Percentiles rank a stretch among this genome's conserved stretches.
Conservation (phyloP, 2,329 filamentous ascomycete genomes). For the Daldinia sp. region DNA sequence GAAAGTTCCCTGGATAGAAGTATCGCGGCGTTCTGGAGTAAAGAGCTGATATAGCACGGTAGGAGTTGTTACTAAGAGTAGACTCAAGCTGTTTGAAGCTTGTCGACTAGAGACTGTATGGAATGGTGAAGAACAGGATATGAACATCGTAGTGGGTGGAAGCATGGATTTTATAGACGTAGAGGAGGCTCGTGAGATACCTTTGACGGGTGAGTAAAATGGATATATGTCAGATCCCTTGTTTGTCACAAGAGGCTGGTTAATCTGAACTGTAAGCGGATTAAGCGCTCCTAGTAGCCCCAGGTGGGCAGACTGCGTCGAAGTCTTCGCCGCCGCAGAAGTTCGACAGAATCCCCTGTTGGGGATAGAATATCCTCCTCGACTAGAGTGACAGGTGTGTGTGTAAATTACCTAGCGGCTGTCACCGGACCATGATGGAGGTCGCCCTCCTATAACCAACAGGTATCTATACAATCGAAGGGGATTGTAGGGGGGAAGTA, state of each 20-base stretch:
- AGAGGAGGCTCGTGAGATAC: slow-evolving; percentile 28
- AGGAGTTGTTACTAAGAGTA: slow-evolving; percentile 11
- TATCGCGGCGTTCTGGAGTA: slow-evolving; percentile 1
- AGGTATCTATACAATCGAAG: slow-evolving; percentile 33
- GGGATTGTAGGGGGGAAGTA: slow-evolving; percentile 30
- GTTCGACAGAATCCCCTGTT: slow-evolving; percentile 26
- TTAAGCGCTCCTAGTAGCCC: slow-evolving; percentile 18
- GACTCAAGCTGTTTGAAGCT: slow-evolving; percentile 15
- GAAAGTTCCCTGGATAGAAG: slow-evolving; percentile 3
- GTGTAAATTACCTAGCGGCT: slow-evolving; percentile 25
- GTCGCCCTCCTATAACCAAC: slow-evolving; percentile 30
- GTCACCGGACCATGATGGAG: slow-evolving; percentile 36
- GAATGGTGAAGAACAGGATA: slow-evolving; percentile 34
- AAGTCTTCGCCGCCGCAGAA: slow-evolving; percentile 31
- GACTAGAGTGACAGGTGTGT: slow-evolving; percentile 40
- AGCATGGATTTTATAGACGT: slow-evolving; percentile 46
- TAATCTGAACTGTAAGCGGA: slow-evolving; percentile 27
- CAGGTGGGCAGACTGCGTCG: slow-evolving; percentile 35
- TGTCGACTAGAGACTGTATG: slow-evolving; percentile 20
- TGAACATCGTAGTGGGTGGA: slow-evolving; percentile 40
- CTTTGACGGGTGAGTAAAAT: slow-evolving; percentile 31
- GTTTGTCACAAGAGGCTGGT: slow-evolving; percentile 32
- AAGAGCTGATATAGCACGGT: slow-evolving; percentile 10
- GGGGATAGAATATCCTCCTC: slow-evolving; percentile 27
- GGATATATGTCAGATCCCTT: slow-evolving; percentile 36